Base-by-base conservation (phyloP, 257 asterid genomes). In the Primulina huaijiensis region DNA sequence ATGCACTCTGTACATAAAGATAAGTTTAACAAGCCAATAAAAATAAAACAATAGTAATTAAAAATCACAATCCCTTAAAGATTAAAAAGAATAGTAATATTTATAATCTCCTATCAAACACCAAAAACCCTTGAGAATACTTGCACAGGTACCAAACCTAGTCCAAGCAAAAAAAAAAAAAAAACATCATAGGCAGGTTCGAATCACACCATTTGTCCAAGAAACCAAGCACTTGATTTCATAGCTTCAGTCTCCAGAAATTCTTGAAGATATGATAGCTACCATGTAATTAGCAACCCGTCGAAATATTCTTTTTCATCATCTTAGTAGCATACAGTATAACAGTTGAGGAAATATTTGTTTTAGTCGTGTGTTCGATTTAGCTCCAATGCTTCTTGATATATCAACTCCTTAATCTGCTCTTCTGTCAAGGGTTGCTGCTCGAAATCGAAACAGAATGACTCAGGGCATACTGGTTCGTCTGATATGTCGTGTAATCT, bases 391-490 rank as follows among this genome's bases (percentile, higher is more conserved):
- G 97, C 90, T 78, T 94, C 97, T 61, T 79, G 78, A 84, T 89
- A 91, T 37, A 94, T 89, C 99, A 89, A 80, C 50, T 94, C 97
- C 74, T 94, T 94, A 60, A 94, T 91, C 87, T 94, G 92, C 74
- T 94, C 99, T 70, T 89, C 96, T 14, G 87, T 80, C 57, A 85
- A 75, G 67, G 75, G 80, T 74, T 86, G 92, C 43, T 81, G 79
- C 88, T 94, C 99, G 68, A 91, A 85, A 73, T 91, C 97, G 25
- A 85, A 90, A 4, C 89, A 78, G 75, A 94, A 94, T 14, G 95
- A 79, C 58, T 73, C 60, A 0, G 79, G 56, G 83, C 99, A 94
- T 3, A 82, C 72, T 0, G 97, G 97, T 69, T 94, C 99, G 50
- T 94, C 99, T 1, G 95, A 84, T 34, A 64, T 67, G 69, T 94